Percentiles rank a stretch among this genome's conserved stretches.
phyloP scores from a whole-genome alignment of 148 eudicot genomes.

The Amaranthus hypochondriacus region DNA sequence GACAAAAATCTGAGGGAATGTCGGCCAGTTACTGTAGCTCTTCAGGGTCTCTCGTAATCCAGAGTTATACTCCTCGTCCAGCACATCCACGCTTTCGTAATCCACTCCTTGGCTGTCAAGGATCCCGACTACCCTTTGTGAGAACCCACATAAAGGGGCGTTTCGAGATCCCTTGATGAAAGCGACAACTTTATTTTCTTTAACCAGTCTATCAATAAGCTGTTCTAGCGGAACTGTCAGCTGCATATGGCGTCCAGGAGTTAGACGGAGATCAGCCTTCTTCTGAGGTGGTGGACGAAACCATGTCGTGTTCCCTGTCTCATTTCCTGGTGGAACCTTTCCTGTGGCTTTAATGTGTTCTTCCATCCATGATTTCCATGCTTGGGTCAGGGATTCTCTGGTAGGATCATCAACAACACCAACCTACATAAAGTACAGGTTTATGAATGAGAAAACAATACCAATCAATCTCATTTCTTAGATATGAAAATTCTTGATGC shows the following conservation, averaged over 20 bases:
- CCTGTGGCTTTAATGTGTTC: slow-evolving; percentile 80
- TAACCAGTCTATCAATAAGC: slow-evolving; percentile 74
- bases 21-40: slow-evolving; percentile 93
- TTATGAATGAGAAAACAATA: slow-evolving; percentile 2
- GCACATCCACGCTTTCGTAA: slow-evolving; percentile 88
- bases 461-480: background rate
- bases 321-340: slow-evolving; percentile 87
- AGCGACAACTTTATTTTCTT: slow-evolving; percentile 94
- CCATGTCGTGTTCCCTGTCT: slow-evolving; percentile 82
- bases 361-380: slow-evolving; percentile 99
- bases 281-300: slow-evolving; percentile 62
- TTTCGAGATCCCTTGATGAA: slow-evolving; percentile 89
- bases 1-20: slow-evolving; percentile 89
- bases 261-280: slow-evolving; percentile 76
- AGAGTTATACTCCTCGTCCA: slow-evolving; percentile 72
- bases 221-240: slow-evolving; percentile 79
- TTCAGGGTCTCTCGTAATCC: slow-evolving; percentile 82
- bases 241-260: slow-evolving; percentile 73
- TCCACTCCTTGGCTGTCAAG: slow-evolving; percentile 75
- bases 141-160: slow-evolving; percentile 88
- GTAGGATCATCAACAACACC: slow-evolving; percentile 70
- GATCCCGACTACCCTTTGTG: slow-evolving; percentile 79
- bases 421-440: slow-evolving; percentile 35
- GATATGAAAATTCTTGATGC: background rate
- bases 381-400: slow-evolving; percentile 71